Evolutionary conservation across 306 rosid genomes (phyloP).

Genomic region (Ochetophila trinervis): DNA sequence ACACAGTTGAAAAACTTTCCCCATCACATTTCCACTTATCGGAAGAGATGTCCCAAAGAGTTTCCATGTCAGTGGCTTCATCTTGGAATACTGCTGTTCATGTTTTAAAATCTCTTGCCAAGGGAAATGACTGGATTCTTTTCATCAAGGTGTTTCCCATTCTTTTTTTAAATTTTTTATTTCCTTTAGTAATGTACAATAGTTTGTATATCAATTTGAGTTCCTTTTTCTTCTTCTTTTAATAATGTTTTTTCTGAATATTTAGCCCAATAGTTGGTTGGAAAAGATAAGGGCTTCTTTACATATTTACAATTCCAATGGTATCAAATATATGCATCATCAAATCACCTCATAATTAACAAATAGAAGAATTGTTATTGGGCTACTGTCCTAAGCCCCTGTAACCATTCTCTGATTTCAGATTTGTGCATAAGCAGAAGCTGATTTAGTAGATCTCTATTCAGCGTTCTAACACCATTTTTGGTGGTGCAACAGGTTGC

Average conservation of each 20-base stretch:
- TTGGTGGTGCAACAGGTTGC: slow-evolving; percentile 43
- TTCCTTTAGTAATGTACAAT: background rate
- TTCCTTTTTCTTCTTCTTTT: background rate
- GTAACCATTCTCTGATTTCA: too few relatives aligned
- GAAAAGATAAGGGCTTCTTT: too few relatives aligned
- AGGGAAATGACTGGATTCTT: slow-evolving; percentile 59
- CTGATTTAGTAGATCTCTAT: too few relatives aligned
- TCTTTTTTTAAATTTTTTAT: background rate
- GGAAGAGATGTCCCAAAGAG: slow-evolving; percentile 58
- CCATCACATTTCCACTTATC: slow-evolving; percentile 69
- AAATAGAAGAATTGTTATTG: background rate
- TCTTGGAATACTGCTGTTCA: slow-evolving; percentile 65
- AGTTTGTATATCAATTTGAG: too few relatives aligned
- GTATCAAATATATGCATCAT: background rate
- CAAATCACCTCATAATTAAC: background rate
- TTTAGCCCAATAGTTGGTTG: background rate
- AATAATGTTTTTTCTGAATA: background rate
- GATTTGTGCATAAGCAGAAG: too few relatives aligned
- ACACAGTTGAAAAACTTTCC: slow-evolving; percentile 66
- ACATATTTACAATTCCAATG: too few relatives aligned
- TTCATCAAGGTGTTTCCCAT: slow-evolving; percentile 57
- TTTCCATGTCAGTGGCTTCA: slow-evolving; percentile 48
- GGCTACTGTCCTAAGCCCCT: background rate
- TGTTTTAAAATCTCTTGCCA: slow-evolving; percentile 64
- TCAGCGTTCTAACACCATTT: background rate